Conservation (phyloP, 2,329 filamentous ascomycete genomes). For the Lasiodiplodia theobromae region DNA sequence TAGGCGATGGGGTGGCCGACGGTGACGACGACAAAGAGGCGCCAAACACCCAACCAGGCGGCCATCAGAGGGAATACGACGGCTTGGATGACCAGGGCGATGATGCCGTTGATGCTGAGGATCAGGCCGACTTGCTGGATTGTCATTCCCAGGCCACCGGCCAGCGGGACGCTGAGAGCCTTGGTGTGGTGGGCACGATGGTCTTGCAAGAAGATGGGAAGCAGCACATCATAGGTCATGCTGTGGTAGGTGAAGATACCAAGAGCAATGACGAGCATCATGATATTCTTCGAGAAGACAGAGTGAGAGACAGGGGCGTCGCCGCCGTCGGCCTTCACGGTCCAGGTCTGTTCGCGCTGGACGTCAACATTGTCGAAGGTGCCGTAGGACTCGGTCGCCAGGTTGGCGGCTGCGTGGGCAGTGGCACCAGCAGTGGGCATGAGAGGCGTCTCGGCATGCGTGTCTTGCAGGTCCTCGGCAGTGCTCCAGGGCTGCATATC, state of each 20-base stretch:
- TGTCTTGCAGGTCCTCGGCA: constrained; percentile 47
- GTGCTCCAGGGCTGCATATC: constrained; percentile 69
- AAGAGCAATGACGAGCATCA: constrained; percentile 80
- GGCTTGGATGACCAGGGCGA: constrained; percentile 76
- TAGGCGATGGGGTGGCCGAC: constrained; percentile 72
- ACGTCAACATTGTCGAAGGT: constrained; percentile 69
- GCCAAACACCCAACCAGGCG: constrained; percentile 70
- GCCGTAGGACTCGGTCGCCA: constrained; percentile 81
- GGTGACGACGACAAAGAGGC: constrained; percentile 69
- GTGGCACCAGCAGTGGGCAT: constrained; percentile 77
- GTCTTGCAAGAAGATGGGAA: constrained; percentile 94
- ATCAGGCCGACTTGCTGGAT: constrained; percentile 73
- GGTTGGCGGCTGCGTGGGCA: constrained; percentile 74
- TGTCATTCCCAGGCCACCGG: constrained; percentile 70
- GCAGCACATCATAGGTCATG: constrained; percentile 91
- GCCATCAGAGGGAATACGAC: constrained; percentile 73
- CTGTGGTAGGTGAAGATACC: constrained; percentile 94
- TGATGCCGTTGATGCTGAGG: constrained; percentile 72
- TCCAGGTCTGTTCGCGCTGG: constrained; percentile 61
- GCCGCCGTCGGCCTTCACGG: constrained; percentile 55
- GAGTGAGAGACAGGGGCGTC: constrained; percentile 42
- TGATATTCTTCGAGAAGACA: constrained; percentile 59
- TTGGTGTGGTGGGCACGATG: constrained; percentile 55
- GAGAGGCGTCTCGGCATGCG: constrained; percentile 72
- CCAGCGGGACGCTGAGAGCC: constrained; percentile 42